Base-by-base conservation (phyloP, 1,284 basidiomycete species). In the Ganoderma boninense region DNA sequence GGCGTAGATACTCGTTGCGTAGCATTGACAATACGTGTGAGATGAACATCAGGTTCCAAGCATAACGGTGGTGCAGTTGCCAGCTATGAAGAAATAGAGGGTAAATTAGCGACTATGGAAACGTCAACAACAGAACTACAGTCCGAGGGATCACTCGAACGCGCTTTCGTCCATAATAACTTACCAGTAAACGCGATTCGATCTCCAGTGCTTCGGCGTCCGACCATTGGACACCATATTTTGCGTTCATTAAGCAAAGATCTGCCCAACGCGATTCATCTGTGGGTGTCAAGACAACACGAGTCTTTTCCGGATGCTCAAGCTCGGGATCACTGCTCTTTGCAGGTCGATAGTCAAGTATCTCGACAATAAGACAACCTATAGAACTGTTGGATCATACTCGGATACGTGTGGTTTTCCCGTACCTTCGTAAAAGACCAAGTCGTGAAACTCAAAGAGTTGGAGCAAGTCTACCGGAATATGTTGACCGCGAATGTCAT, bases 381-480 rank as follows among this genome's bases (percentile, higher is more conserved):
- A 66, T 0, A 67, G 35, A 52, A 59, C 0, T 4, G 40, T 0
- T 62, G 4, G 18, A 62, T 4, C 38, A 14, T 26, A 44, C 23
- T 4, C 35, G 14, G 14, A 42, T 43, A 60, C 56, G n/a, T 56
- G 4, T 18, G 8, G 20, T 29, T 40, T 40, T 29, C 11, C 70
- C 79, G 38, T 61, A 93, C 93, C 93, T 78, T 95, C 92, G 79
- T 94, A 95, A 80, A 93, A 95, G 20, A 91, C 91, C 3, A 94
- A 85, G 67, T 84, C 84, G 10, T 88, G 87, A 23, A 85, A 80
- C 72, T 95, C 91, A 74, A 95, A 93, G 49, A 94, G 81, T 73
- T 93, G 90, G 8, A 95, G 83, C 77, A 93, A 93, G 81, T 95
- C 93, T 38, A 91, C 89, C 18, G 94, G 93, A 84, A 95, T 94